These are phyloP conservation scores for Saturnispora mendoncae DNA, from an alignment of 805 yeast species.

Conservation along the genomic window DNA sequence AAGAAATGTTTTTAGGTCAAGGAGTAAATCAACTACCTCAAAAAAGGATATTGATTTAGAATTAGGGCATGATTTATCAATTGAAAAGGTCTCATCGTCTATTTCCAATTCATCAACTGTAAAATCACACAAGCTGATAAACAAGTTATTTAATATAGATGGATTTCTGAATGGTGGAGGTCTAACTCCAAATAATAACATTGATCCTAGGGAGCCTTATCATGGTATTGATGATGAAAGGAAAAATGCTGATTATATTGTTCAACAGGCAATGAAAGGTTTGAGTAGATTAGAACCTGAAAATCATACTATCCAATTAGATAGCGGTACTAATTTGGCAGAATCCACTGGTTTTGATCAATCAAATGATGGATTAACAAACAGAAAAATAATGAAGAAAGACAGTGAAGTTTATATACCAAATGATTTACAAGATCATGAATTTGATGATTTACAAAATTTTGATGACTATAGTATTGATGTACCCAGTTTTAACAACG, in stretches of 20 bases:
- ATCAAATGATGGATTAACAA: neutral
- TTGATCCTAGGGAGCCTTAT: neutral
- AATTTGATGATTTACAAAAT: conserved; percentile 20
- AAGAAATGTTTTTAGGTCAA: conserved; percentile 9
- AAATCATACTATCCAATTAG: conserved; percentile 1
- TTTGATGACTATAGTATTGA: conserved; percentile 31
- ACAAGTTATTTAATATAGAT: conserved; percentile 12
- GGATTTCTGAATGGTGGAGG: conserved; percentile 15
- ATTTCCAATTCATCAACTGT: neutral
- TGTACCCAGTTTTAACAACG: conserved; percentile 38
- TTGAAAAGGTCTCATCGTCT: conserved; percentile 1
- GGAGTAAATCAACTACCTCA: conserved; percentile 9
- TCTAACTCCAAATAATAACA: conserved; percentile 9
- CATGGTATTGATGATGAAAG: conserved; percentile 29
- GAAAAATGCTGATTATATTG: conserved; percentile 47
- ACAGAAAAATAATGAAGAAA: neutral
- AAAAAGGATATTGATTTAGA: conserved; percentile 4
- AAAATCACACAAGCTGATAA: conserved; percentile 8
- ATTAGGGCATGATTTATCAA: neutral
- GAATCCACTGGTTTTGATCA: neutral
- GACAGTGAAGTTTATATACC: conserved; percentile 8
- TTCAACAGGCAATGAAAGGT: conserved; percentile 18
- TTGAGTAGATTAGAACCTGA: conserved; percentile 5
- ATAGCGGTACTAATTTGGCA: neutral
- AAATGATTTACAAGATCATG: conserved; percentile 9